Base-by-base conservation (phyloP, 768 basidiomycete species). In the Panus rudis region DNA sequence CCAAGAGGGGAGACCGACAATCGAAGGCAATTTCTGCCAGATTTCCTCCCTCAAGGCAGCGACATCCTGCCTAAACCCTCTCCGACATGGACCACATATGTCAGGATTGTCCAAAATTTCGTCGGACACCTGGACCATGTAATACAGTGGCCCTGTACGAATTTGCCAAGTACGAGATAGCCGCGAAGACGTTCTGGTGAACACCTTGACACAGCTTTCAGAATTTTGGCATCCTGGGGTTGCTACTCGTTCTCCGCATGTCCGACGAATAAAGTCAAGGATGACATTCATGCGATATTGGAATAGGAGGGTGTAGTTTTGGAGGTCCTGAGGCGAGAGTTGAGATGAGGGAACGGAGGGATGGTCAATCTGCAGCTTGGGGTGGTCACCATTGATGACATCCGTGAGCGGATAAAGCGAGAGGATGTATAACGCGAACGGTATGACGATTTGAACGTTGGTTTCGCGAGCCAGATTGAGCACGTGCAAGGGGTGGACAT, bases 351-450 rank as follows among this genome's bases (percentile, higher is more conserved):
- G 76, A 19, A 68, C 67, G 1, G 76, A 74, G 4, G 72, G 70
- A 51, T 76, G 72, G 20, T 68, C 54, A 26, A 69, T 50, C 28
- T 55, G 48, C 10, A 80, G 67, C 55, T 80, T 80, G 0, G 75
- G 71, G 48, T 79, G 78, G 40, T 76, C 71, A 13, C 49, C 70
- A 8, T 63, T 57, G 7, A 78, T 59, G 16, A 78, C 59, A 44
- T 74, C 73, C 30, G 63, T 55, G 25, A 80, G 62, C 4, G 69
- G 68, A 49, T 80, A 79, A 11, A 78, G 54, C 21, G 76, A 76
- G n/a, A 79, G 66, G 58, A 78, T 78, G 50, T 78, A 80, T 10
- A 78, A 42, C 7, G 68, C 71, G 7, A 75, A 69, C 2, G 77
- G 77, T 26, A 77, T 43, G 37, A 78, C 48, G 39, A 75, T 56